Evolutionary conservation across 495 filamentous ascomycete genomes (phyloP).

Genomic region (Pyrenula massariospora): DNA sequence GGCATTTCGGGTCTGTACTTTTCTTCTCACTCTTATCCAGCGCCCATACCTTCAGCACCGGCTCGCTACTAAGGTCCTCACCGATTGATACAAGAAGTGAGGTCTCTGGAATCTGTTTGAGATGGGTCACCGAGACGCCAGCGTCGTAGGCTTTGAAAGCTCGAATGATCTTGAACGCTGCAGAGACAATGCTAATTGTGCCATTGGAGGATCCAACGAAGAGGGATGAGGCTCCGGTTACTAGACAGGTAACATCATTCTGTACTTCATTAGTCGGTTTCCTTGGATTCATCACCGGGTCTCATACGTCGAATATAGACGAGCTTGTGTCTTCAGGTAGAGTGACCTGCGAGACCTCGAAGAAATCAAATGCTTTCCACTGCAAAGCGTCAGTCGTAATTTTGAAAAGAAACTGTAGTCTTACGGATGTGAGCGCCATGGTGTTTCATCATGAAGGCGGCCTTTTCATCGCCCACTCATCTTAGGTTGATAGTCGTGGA

Average conservation of each 20-base stretch:
- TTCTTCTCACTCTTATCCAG: conserved; percentile 92
- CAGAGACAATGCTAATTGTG: conserved; percentile 71
- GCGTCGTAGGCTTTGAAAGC: conserved; percentile 77
- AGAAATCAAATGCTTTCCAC: conserved; percentile 99
- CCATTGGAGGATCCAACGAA: conserved; percentile 83
- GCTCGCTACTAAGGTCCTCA: conserved; percentile 78
- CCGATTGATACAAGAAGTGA: conserved; percentile 76
- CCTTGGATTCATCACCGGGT: conserved; percentile 26
- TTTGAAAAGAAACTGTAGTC: too few species aligned
- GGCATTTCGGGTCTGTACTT: conserved; percentile 73
- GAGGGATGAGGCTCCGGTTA: conserved; percentile 80
- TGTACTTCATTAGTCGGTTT: conserved; percentile 28
- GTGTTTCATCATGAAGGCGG: background rate
- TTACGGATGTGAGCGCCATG: background rate
- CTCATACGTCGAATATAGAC: conserved; percentile 47
- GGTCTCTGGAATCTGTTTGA: conserved; percentile 86
- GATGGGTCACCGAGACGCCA: conserved; percentile 71
- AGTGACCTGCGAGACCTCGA: conserved; percentile 81
- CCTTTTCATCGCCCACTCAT: too few species aligned
- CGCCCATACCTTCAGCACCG: conserved; percentile 89
- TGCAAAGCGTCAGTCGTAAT: too few species aligned
- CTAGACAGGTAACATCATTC: conserved; percentile 56
- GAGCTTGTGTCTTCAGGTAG: conserved; percentile 54
- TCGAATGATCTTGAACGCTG: conserved; percentile 73
- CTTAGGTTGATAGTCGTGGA: too few species aligned